These are phyloP conservation scores for Carallia pectinifolia DNA, from an alignment of 345 rosid species.

Conservation along the genomic window DNA sequence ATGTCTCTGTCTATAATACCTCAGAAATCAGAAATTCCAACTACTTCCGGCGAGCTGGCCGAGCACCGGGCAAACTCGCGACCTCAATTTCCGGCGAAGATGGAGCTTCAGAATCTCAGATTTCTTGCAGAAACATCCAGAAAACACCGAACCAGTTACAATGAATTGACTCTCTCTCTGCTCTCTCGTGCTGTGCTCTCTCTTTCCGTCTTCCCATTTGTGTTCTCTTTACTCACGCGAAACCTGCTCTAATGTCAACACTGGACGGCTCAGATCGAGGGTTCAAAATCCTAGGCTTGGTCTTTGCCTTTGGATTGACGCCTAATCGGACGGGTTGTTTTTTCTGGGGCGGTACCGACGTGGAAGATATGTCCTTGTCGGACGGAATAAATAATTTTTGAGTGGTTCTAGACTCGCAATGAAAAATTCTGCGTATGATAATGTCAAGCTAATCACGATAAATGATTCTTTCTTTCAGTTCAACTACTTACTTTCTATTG, in stretches of 20 bases:
- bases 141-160: not conserved
- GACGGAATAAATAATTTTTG: conserved; percentile 22
- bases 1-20: not conserved
- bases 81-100: conserved; percentile 14
- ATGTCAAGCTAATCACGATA: too few relatives aligned
- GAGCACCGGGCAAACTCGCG: not conserved
- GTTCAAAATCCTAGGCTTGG: not conserved
- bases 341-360: conserved; percentile 32
- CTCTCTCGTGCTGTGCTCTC: conserved; percentile 2
- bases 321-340: conserved; percentile 18
- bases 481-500: too few relatives aligned
- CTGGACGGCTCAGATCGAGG: conserved; percentile 42
- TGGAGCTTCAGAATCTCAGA: not conserved
- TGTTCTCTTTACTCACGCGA: not conserved
- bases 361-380: conserved; percentile 52
- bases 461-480: too few relatives aligned
- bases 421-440: too few relatives aligned
- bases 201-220: conserved; percentile 6
- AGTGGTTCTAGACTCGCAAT: too few relatives aligned
- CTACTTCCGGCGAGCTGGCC: not conserved
- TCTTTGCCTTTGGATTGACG: conserved; percentile 20
- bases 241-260: conserved; percentile 17
- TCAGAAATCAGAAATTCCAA: not conserved
- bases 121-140: not conserved
- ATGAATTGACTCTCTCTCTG: conserved; percentile 1